Percentiles rank a stretch among this genome's conserved stretches.
Evolutionary conservation across 176 grass and related monocot genomes (phyloP).

Genomic region (Oryza coarctata): DNA sequence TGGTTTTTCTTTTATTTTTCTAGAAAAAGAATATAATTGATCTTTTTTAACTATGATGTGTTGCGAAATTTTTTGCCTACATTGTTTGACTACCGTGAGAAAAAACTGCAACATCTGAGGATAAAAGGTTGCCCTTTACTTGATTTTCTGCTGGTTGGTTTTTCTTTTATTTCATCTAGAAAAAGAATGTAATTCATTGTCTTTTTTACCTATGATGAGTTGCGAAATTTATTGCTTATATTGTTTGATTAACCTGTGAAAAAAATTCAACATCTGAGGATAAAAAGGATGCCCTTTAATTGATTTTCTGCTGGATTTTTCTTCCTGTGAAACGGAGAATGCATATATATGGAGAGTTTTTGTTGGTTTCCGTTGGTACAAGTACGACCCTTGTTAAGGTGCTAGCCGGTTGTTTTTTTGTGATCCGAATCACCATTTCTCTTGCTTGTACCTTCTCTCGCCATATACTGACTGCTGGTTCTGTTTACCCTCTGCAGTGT

Average conservation of each 20-base stretch:
- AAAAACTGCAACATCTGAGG: constrained; percentile 28
- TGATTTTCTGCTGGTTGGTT: background rate
- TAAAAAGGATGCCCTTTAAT: background rate
- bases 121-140: background rate
- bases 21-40: background rate
- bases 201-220: constrained; percentile 31
- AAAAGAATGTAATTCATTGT: background rate
- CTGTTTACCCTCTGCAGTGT: constrained; percentile 55
- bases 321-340: background rate
- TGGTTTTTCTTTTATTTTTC: background rate
- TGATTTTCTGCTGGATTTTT: background rate
- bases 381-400: background rate
- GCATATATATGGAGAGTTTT: background rate
- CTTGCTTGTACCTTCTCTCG: background rate
- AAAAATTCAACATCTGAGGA: constrained; percentile 24
- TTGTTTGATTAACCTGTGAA: constrained; percentile 33
- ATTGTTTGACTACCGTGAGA: constrained; percentile 32
- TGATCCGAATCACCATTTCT: background rate
- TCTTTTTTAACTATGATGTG: constrained; percentile 19
- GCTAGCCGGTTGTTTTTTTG: background rate
- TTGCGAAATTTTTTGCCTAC: constrained; percentile 26
- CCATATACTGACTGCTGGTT: background rate
- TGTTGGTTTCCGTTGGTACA: background rate
- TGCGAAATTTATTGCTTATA: constrained; percentile 38
- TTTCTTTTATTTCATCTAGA: background rate